A percentile compares a stretch with the other conserved stretches of the same genome.
Conservation (phyloP, 2,329 filamentous ascomycete species). For the Aspergillus aculeatinus region DNA sequence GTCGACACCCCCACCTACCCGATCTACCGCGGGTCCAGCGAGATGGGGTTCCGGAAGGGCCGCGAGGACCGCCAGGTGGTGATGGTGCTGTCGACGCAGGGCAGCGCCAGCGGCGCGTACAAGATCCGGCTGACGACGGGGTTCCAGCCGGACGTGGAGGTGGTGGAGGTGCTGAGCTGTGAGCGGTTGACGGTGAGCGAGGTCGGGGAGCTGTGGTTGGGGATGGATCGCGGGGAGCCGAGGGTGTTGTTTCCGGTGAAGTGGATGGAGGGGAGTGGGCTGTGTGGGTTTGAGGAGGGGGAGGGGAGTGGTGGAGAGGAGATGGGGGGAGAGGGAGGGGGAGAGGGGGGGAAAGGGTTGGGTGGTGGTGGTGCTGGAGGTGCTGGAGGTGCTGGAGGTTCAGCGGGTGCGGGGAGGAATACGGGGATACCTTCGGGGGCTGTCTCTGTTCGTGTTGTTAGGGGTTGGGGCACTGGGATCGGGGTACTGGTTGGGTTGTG, state of each 20-base stretch:
- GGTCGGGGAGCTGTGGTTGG: conserved; percentile 23
- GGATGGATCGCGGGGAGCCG: conserved; percentile 33
- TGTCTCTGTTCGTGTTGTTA: too few species aligned
- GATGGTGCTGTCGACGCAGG: conserved; percentile 46
- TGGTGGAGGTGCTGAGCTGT: conserved; percentile 33
- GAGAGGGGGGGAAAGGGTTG: background rate
- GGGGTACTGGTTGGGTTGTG: too few species aligned
- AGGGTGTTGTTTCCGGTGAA: conserved; percentile 29
- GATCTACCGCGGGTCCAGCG: conserved; percentile 42
- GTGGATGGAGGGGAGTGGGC: conserved; percentile 30
- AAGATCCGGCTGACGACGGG: conserved; percentile 30
- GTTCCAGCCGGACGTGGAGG: conserved; percentile 23
- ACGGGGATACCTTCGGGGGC: too few species aligned
- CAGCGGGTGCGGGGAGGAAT: too few species aligned
- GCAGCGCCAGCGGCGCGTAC: conserved; percentile 29
- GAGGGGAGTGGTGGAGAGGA: conserved; percentile 5
- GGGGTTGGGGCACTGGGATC: too few species aligned
- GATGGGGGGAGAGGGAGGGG: background rate
- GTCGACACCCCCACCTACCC: conserved; percentile 38
- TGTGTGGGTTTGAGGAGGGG: conserved; percentile 25
- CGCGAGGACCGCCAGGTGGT: conserved; percentile 43
- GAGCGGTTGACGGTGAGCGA: conserved; percentile 26
- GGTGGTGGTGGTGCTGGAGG: background rate
- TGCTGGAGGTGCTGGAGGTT: background rate
- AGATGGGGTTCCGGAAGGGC: conserved; percentile 49